phyloP scores from a whole-genome alignment of 2,329 filamentous ascomycete genomes.

The Clarireedia homoeocarpa region DNA sequence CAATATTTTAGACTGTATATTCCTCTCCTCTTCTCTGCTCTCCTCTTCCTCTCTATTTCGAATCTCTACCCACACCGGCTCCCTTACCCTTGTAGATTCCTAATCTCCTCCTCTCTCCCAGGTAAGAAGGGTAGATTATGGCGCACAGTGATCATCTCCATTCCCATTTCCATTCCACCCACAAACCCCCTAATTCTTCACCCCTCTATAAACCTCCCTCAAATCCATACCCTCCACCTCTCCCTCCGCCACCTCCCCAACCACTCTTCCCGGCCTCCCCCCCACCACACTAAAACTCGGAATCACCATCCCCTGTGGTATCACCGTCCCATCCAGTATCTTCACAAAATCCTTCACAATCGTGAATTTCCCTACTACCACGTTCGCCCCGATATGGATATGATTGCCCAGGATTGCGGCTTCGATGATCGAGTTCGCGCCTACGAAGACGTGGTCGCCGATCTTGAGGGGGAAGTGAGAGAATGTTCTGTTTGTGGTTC shows the following conservation, averaged over 20 bases:
- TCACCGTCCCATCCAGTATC: constrained; percentile 74
- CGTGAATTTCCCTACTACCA: constrained; percentile 74
- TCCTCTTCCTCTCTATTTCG: no score
- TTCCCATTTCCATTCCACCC: not conserved
- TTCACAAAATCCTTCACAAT: constrained; percentile 92
- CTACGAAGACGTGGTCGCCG: constrained; percentile 90
- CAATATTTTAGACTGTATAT: no score
- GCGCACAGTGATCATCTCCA: not conserved
- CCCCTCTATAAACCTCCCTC: constrained; percentile 55
- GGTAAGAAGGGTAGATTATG: not conserved
- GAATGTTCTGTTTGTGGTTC: constrained; percentile 40
- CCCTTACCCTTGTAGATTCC: not conserved
- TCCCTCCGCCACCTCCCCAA: constrained; percentile 74
- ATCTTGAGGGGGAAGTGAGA: constrained; percentile 87
- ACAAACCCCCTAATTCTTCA: constrained; percentile 41
- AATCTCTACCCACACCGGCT: not conserved
- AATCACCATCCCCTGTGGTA: constrained; percentile 84
- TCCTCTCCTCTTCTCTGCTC: no score
- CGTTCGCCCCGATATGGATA: constrained; percentile 74
- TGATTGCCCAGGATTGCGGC: constrained; percentile 78
- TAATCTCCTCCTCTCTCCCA: not conserved
- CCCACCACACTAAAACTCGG: constrained; percentile 90
- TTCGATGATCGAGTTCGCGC: constrained; percentile 66
- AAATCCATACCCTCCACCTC: constrained; percentile 57
- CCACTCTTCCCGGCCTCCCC: constrained; percentile 68